phyloP scores from a whole-genome alignment of 2,329 filamentous ascomycete genomes.

The Curvularia sp. region DNA sequence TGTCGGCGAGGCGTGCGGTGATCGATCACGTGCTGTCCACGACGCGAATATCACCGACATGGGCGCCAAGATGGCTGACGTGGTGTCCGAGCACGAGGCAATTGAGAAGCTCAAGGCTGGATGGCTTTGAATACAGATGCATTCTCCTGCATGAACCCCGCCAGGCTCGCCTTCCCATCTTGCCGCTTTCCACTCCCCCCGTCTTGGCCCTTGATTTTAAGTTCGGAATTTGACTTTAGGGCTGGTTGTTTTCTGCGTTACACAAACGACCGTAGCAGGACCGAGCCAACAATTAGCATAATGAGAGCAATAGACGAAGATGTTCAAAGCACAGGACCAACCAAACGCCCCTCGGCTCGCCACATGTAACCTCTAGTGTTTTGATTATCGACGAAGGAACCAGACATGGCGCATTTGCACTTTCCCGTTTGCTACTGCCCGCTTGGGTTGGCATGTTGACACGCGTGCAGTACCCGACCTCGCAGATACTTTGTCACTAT shows the following conservation, averaged over 20 bases:
- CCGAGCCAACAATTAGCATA: not conserved
- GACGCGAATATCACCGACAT: constrained; percentile 56
- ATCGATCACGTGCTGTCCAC: constrained; percentile 55
- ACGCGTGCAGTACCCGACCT: not conserved
- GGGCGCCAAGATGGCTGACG: constrained; percentile 57
- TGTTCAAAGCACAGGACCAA: not conserved
- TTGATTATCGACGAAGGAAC: not conserved
- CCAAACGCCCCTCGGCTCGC: not conserved
- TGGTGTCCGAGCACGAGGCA: constrained; percentile 54
- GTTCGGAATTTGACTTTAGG: not conserved
- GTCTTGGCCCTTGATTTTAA: not conserved
- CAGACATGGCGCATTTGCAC: not conserved
- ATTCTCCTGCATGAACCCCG: not conserved
- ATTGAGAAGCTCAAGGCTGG: constrained; percentile 49
- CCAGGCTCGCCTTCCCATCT: not conserved
- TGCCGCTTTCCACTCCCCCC: not conserved
- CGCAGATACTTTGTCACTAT: not conserved
- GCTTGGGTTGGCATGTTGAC: not conserved
- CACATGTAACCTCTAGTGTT: not conserved
- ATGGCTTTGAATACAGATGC: constrained; percentile 32
- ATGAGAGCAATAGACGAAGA: not conserved
- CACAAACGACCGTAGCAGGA: not conserved
- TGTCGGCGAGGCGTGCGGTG: constrained; percentile 56
- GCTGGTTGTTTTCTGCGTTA: not conserved
- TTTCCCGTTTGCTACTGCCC: not conserved